Evolutionary conservation across 2,329 filamentous ascomycete genomes (phyloP).

Genomic region (Monosporascus sp.): DNA sequence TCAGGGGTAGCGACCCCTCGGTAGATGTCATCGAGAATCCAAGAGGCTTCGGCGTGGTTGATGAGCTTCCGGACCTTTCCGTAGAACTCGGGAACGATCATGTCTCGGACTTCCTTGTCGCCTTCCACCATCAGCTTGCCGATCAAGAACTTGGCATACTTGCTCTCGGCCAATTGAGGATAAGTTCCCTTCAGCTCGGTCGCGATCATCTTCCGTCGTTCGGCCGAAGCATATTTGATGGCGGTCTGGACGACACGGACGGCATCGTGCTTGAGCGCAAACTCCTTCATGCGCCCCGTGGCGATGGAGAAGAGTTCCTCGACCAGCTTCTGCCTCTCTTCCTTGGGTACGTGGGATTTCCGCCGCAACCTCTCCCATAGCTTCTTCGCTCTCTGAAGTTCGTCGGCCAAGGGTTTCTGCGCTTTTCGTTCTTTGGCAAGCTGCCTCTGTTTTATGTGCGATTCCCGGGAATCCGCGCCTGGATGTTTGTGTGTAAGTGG

Average conservation of each 20-base stretch:
- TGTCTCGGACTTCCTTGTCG: slow-evolving; percentile 76
- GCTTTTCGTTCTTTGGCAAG: slow-evolving; percentile 84
- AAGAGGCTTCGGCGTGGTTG: slow-evolving; percentile 92
- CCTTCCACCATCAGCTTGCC: slow-evolving; percentile 94
- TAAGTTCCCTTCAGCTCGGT: slow-evolving; percentile 82
- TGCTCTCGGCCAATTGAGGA: slow-evolving; percentile 80
- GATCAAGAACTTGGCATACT: slow-evolving; percentile 95
- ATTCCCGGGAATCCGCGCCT: slow-evolving; percentile 71
- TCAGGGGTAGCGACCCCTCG: slow-evolving; percentile 77
- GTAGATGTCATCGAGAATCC: slow-evolving; percentile 98
- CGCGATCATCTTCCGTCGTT: slow-evolving; percentile 82
- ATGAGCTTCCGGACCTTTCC: slow-evolving; percentile 89
- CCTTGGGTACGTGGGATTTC: slow-evolving; percentile 87
- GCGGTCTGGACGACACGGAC: slow-evolving; percentile 96
- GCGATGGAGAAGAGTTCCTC: slow-evolving; percentile 88
- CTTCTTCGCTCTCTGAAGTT: slow-evolving; percentile 86
- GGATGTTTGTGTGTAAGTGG: slow-evolving; percentile 11
- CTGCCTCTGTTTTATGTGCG: slow-evolving; percentile 88
- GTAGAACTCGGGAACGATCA: slow-evolving; percentile 93
- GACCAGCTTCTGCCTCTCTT: slow-evolving; percentile 82
- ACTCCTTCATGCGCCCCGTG: slow-evolving; percentile 85
- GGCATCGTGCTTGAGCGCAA: slow-evolving; percentile 97
- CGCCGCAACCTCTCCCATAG: slow-evolving; percentile 90
- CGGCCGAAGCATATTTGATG: slow-evolving; percentile 85
- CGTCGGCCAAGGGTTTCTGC: slow-evolving; percentile 87